Base-by-base conservation (phyloP, 352 stramenopile species). In the Elongisporangium undulatum region DNA sequence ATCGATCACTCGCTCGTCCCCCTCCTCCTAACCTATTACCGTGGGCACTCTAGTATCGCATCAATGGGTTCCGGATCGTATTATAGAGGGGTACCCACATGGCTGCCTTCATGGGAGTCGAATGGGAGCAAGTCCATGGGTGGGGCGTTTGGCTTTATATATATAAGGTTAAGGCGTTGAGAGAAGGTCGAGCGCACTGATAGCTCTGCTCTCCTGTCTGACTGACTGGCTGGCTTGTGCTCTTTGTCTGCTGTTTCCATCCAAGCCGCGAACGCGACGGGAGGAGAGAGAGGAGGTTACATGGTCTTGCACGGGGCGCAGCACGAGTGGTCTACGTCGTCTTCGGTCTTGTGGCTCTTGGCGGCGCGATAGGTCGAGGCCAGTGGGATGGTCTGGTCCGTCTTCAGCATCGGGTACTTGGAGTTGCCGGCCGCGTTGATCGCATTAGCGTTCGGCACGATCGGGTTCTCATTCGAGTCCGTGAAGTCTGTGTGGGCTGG, bases 331-430 rank as follows among this genome's bases (percentile, higher is more conserved):
- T 75, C 68, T 17, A 79, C 55, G 50, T 71, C 58, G 51, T 71
- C 61, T 22, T 77, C 66, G 23, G 77, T 77, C n/a, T 73, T 54
- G 56, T 61, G 48, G 24, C 59, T 64, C 57, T 75, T 77, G 13
- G 53, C 56, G 6, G 55, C 52, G 55, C 55, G 45, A n/a, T 60
- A 26, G 55, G 63, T 22, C 19, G 64, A 61, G 3, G 64, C 54
- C 26, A 74, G 68, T 50, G 62, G 67, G 24, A 92, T 69, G 53
- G 73, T 76, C 63, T 92, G 80, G 62, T 92, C 78, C 3, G 76
- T 88, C 67, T 83, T 92, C 52, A 92, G 68, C 80, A 92, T 89
- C 15, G 82, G 82, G 66, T 90, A 92, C 66, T 83, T 83, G 41
- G 57, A 61, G 61, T 55, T 0, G 74, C 64, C 51, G 13, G 52